Evolutionary conservation across 331 rosid genomes (phyloP).

Genomic region (Quercus lobata): DNA sequence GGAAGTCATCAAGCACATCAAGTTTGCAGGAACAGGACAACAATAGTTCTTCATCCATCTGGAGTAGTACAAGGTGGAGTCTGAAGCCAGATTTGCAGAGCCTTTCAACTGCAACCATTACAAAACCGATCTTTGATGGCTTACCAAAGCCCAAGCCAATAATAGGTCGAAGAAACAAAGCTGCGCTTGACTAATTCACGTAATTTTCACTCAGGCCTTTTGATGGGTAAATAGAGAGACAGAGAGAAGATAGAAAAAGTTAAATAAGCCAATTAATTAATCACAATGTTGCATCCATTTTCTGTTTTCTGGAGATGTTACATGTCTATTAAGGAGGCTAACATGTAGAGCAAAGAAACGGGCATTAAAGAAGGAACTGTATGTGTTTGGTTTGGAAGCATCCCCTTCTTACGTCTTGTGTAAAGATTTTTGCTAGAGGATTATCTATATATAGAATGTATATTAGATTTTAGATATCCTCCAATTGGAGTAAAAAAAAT

Average conservation of each 20-base stretch:
- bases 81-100: constrained; percentile 76
- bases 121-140: constrained; percentile 80
- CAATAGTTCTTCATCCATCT: constrained; percentile 43
- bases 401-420: neutral
- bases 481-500: neutral
- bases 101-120: constrained; percentile 48
- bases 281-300: neutral
- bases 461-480: neutral
- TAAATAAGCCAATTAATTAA: constrained; percentile 4
- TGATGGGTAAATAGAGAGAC: constrained; percentile 32
- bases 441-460: constrained; percentile 1
- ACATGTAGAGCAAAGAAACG: neutral
- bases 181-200: constrained; percentile 69
- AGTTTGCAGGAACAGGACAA: constrained; percentile 72
- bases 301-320: neutral
- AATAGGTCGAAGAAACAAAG: constrained; percentile 64
- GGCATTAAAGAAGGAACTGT: neutral
- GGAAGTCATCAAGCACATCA: constrained; percentile 85
- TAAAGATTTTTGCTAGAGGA: neutral
- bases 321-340: neutral
- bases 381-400: neutral
- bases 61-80: constrained; percentile 72
- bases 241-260: neutral
- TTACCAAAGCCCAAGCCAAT: constrained; percentile 83
- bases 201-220: constrained; percentile 18